phyloP scores from a whole-genome alignment of 2,329 filamentous ascomycete genomes.

The Trichophyton rubrum region DNA sequence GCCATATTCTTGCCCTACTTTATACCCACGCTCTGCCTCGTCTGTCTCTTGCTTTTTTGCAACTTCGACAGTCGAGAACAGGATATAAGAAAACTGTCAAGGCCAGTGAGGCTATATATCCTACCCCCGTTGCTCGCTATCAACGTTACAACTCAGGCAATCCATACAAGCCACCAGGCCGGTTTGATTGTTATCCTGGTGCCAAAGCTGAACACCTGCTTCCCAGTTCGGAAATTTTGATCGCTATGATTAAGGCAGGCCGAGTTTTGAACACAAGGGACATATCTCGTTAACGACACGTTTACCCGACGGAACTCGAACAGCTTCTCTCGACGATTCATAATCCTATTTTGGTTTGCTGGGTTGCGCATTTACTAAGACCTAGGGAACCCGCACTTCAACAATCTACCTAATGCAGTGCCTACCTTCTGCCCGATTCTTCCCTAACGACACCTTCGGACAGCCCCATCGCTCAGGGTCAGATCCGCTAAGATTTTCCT shows the following conservation, averaged over 20 bases:
- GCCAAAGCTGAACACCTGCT: background rate
- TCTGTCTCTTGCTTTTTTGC: background rate
- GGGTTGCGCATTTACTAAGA: background rate
- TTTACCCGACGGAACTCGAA: background rate
- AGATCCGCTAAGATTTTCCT: constrained; percentile 17
- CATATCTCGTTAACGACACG: background rate
- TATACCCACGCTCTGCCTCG: constrained; percentile 1
- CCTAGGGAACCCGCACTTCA: background rate
- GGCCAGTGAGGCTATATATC: background rate
- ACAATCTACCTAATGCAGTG: constrained; percentile 13
- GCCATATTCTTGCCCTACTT: constrained; percentile 1
- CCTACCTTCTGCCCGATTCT: constrained; percentile 12
- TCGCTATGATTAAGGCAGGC: background rate
- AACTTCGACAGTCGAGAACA: background rate
- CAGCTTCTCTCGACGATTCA: background rate
- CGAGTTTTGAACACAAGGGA: background rate
- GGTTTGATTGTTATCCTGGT: background rate
- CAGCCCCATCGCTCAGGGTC: constrained; percentile 17
- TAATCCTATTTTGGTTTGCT: background rate
- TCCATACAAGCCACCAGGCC: background rate
- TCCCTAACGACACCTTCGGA: constrained; percentile 13
- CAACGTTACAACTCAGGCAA: background rate
- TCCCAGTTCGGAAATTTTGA: background rate
- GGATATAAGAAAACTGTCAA: background rate
- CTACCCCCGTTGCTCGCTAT: background rate